Conservation (phyloP, 1,284 basidiomycete species). For the Meira miltonrushii region DNA sequence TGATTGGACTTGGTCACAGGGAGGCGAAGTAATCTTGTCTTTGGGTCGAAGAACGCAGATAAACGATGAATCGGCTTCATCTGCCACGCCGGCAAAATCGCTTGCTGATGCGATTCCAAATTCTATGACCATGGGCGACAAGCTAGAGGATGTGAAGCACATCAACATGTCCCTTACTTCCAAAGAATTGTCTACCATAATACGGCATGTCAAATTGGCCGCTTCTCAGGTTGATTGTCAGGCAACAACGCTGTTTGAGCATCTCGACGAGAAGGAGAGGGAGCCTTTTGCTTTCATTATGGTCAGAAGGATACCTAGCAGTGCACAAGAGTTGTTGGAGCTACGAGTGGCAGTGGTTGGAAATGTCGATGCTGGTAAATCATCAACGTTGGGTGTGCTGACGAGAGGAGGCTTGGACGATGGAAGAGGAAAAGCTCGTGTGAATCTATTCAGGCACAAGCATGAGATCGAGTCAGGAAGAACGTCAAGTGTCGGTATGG, state of each 20-base stretch:
- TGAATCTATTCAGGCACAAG: slow-evolving; percentile 90
- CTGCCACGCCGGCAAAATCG: background rate
- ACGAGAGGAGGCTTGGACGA: slow-evolving; percentile 79
- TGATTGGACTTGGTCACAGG: slow-evolving; percentile 25
- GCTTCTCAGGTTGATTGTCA: slow-evolving; percentile 26
- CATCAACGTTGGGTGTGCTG: slow-evolving; percentile 78
- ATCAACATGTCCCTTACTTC: slow-evolving; percentile 16
- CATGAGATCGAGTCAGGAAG: slow-evolving; percentile 94
- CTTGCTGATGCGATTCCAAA: too few relatives aligned
- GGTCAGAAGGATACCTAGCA: slow-evolving; percentile 33
- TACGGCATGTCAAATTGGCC: slow-evolving; percentile 25
- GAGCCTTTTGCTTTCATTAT: slow-evolving; percentile 22
- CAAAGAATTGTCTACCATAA: slow-evolving; percentile 26
- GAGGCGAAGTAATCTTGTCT: slow-evolving; percentile 31
- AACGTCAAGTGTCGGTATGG: slow-evolving; percentile 91
- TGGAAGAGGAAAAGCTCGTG: slow-evolving; percentile 84
- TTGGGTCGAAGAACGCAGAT: slow-evolving; percentile 19
- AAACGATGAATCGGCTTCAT: background rate
- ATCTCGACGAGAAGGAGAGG: slow-evolving; percentile 17
- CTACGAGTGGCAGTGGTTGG: slow-evolving; percentile 92
- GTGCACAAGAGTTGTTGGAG: slow-evolving; percentile 59
- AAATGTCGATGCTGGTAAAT: slow-evolving; percentile 80
- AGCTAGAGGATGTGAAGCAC: slow-evolving; percentile 1
- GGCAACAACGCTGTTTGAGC: slow-evolving; percentile 19
- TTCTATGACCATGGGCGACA: background rate